These are phyloP conservation scores for Aspergillus hancockii DNA, from an alignment of 495 filamentous ascomycete species.

Conservation along the genomic window DNA sequence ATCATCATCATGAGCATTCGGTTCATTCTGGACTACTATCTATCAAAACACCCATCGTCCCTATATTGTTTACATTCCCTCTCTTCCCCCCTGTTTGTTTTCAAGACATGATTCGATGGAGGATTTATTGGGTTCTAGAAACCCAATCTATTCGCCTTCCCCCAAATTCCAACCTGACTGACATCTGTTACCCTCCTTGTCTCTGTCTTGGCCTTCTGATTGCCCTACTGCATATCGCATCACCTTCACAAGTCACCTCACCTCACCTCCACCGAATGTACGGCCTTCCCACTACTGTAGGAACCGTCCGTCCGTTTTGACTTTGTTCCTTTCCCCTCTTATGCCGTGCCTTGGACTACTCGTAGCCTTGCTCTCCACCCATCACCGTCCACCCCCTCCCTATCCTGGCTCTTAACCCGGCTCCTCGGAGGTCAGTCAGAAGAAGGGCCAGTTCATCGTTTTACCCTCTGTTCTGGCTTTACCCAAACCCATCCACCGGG, in stretches of 20 bases:
- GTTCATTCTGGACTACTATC: slow-evolving; percentile 17
- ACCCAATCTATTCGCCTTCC: slow-evolving; percentile 17
- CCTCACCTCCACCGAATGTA: slow-evolving; percentile 4
- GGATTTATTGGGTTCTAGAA: background rate
- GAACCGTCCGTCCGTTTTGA: slow-evolving; percentile 2
- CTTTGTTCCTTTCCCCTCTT: background rate
- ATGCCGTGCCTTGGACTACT: slow-evolving; percentile 4
- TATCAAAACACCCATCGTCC: background rate
- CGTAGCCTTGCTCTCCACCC: slow-evolving; percentile 2
- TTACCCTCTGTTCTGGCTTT: background rate
- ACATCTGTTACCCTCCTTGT: slow-evolving; percentile 2
- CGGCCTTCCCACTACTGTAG: slow-evolving; percentile 6
- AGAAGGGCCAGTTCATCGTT: background rate
- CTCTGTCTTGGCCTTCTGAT: background rate
- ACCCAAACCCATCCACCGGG: slow-evolving; percentile 2
- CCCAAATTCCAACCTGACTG: slow-evolving; percentile 26
- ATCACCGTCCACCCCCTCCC: slow-evolving; percentile 1
- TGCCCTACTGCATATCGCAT: background rate
- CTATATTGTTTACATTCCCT: slow-evolving; percentile 11
- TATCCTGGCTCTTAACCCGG: background rate
- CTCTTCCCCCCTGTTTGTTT: slow-evolving; percentile 21
- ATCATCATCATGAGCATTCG: slow-evolving; percentile 12
- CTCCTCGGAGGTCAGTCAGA: background rate
- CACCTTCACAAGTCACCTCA: background rate
- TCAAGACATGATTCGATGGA: background rate